A percentile compares a stretch with the other conserved stretches of the same genome.
These are phyloP conservation scores for Monosporascus cannonballus DNA, from an alignment of 2,329 filamentous ascomycete genomes.

Conservation along the genomic window DNA sequence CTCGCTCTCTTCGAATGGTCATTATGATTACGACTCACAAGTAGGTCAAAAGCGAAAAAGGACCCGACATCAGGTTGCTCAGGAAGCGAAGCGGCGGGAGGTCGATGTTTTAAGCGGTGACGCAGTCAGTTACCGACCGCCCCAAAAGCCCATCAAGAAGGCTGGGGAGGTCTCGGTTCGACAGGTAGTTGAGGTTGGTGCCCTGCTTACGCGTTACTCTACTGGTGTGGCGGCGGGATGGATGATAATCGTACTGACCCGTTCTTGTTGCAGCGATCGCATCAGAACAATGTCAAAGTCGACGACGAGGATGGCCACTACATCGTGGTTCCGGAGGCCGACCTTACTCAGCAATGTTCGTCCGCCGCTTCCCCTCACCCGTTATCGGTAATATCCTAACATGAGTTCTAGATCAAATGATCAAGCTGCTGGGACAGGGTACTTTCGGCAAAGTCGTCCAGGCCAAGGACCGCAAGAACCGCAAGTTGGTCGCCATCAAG, in stretches of 20 bases:
- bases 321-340: conserved; percentile 80
- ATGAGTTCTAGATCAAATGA: conserved; percentile 64
- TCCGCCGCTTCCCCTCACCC: conserved; percentile 14
- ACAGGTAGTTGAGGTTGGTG: conserved; percentile 56
- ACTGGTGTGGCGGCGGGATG: no score
- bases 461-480: conserved; percentile 72
- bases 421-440: conserved; percentile 86
- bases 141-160: conserved; percentile 84
- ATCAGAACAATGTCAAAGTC: conserved; percentile 60
- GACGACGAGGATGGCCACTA: conserved; percentile 98
- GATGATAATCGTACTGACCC: conserved; percentile 4
- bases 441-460: conserved; percentile 98
- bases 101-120: conserved; percentile 64
- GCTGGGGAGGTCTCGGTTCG: conserved; percentile 68
- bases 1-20: conserved; percentile 56
- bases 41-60: conserved; percentile 89
- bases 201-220: neutral
- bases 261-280: conserved; percentile 11
- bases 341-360: conserved; percentile 86
- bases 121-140: conserved; percentile 76
- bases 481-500: conserved; percentile 84
- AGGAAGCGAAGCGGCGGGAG: conserved; percentile 75
- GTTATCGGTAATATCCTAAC: conserved; percentile 11
- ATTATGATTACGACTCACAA: conserved; percentile 62
- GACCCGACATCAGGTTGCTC: conserved; percentile 68